A percentile compares a stretch with the other conserved stretches of the same genome.
phyloP scores from a whole-genome alignment of 495 filamentous ascomycete genomes.

The Tuber brumale region DNA sequence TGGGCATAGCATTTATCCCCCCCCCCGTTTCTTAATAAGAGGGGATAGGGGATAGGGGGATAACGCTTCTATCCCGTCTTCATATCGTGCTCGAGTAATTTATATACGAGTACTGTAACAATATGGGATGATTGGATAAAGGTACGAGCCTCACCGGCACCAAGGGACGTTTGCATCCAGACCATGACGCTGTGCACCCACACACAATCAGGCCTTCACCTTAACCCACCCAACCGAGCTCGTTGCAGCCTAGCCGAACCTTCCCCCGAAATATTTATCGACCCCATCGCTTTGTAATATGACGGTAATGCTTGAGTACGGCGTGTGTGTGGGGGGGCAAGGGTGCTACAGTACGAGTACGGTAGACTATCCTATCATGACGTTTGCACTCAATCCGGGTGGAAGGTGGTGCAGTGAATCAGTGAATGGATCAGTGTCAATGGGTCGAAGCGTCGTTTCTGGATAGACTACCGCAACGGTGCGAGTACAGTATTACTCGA shows the following conservation, averaged over 20 bases:
- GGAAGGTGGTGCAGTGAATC: too few species aligned
- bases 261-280: background rate
- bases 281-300: background rate
- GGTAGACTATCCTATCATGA: background rate
- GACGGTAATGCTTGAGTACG: background rate
- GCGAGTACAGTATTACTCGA: too few species aligned
- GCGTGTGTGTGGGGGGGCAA: background rate
- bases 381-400: background rate
- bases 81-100: too few species aligned
- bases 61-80: background rate
- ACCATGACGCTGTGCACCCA: background rate
- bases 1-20: background rate
- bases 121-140: too few species aligned
- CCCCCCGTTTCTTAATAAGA: background rate
- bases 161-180: too few species aligned
- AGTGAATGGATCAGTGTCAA: background rate
- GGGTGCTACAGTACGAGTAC: background rate
- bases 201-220: background rate
- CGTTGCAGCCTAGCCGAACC: background rate
- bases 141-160: background rate
- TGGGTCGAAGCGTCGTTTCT: background rate
- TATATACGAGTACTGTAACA: too few species aligned
- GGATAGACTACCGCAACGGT: background rate
- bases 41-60: too few species aligned
- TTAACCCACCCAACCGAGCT: background rate